These are phyloP conservation scores for Lentinula raphanica DNA, from an alignment of 768 basidiomycete genomes.

Conservation along the genomic window DNA sequence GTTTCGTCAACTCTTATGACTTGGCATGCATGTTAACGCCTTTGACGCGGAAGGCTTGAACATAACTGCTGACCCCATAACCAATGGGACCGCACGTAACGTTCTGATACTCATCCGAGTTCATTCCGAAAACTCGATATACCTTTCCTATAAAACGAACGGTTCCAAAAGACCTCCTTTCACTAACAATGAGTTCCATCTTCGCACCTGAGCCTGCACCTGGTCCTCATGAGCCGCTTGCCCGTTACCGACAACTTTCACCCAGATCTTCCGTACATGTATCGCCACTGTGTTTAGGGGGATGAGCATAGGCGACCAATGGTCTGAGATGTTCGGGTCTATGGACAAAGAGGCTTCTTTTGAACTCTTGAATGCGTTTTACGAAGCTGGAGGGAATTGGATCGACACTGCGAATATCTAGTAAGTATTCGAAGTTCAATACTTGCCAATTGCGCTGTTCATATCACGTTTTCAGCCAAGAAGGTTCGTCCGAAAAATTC, in stretches of 20 bases:
- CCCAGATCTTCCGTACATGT: conserved; percentile 34
- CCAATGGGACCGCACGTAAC: too few relatives aligned
- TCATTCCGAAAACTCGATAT: not conserved
- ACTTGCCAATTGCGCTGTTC: not conserved
- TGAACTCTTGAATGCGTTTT: conserved; percentile 41
- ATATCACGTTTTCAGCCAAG: conserved; percentile 30
- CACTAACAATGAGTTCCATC: not conserved
- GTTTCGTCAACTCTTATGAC: too few relatives aligned
- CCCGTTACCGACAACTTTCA: conserved; percentile 29
- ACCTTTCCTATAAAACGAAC: not conserved
- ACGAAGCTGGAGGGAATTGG: conserved; percentile 41
- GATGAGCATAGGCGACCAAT: conserved; percentile 38
- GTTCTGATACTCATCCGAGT: not conserved
- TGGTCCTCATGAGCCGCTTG: conserved; percentile 25
- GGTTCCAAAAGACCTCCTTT: too few relatives aligned
- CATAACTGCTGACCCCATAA: not conserved
- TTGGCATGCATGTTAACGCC: too few relatives aligned
- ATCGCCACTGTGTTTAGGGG: conserved; percentile 39
- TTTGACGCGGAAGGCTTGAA: too few relatives aligned
- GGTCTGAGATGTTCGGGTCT: conserved; percentile 23
- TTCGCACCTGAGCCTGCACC: conserved; percentile 12
- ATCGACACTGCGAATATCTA: conserved; percentile 46
- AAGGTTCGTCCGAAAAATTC: conserved; percentile 48
- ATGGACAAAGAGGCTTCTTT: conserved; percentile 40
- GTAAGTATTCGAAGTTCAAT: conserved; percentile 15